Evolutionary conservation across 164 flowering plant genomes (phyloP).

Genomic region (Kingdonia uniflora): DNA sequence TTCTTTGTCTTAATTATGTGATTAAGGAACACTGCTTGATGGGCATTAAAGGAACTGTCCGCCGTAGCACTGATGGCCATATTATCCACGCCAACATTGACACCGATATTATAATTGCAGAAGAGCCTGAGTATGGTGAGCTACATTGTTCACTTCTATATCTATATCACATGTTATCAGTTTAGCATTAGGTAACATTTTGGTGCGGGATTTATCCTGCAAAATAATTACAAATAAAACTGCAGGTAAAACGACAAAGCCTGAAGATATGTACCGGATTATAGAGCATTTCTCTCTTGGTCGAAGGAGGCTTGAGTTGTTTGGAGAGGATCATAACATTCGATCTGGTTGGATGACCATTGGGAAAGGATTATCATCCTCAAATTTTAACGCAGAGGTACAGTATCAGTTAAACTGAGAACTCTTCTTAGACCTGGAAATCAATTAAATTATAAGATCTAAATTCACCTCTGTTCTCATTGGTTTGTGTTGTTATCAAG

Average conservation of each 20-base stretch:
- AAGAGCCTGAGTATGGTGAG: slow-evolving; percentile 97
- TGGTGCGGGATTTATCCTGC: too few species aligned
- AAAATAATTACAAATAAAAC: slow-evolving; percentile 2
- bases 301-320: slow-evolving; percentile 88
- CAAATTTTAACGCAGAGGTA: slow-evolving; percentile 87
- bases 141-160: slow-evolving; percentile 3
- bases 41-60: slow-evolving; percentile 99
- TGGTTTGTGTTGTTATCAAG: too few species aligned
- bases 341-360: slow-evolving; percentile 96
- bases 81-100: slow-evolving; percentile 99
- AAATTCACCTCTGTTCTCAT: too few species aligned
- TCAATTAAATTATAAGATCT: too few species aligned
- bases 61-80: slow-evolving; percentile 98
- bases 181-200: too few species aligned
- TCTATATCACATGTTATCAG: too few species aligned
- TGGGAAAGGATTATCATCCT: slow-evolving; percentile 83
- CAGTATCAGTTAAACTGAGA: background rate
- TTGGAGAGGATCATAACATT: slow-evolving; percentile 98
- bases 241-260: slow-evolving; percentile 90
- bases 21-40: slow-evolving; percentile 94
- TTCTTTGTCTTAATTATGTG: slow-evolving; percentile 1
- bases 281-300: slow-evolving; percentile 97
- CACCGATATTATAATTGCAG: slow-evolving; percentile 95
- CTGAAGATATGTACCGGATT: slow-evolving; percentile 93
- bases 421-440: too few species aligned